Conservation (phyloP, 139 green algal species). For the Pycnococcus provasolii region DNA sequence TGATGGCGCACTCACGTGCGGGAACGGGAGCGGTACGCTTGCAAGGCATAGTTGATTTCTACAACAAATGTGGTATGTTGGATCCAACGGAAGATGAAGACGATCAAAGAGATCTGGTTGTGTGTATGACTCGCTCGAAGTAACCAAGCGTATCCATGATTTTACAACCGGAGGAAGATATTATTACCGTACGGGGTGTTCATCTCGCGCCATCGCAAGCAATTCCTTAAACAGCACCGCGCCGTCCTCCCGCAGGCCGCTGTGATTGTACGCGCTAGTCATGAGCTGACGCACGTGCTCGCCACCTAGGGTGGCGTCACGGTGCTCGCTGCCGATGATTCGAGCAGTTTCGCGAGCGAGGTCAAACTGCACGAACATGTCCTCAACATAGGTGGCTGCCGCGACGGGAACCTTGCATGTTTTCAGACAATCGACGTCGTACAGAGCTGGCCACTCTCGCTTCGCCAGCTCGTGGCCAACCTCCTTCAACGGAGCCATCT, state of each 20-base stretch:
- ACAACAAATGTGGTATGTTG: too few species aligned
- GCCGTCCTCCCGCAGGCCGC: constrained; percentile 40
- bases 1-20: too few species aligned
- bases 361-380: constrained; percentile 88
- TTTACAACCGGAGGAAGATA: too few species aligned
- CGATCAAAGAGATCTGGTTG: too few species aligned
- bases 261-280: constrained; percentile 84
- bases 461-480: constrained; percentile 59
- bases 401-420: constrained; percentile 53
- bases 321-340: constrained; percentile 16
- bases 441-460: constrained; percentile 71
- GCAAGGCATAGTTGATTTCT: too few species aligned
- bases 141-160: too few species aligned
- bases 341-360: constrained; percentile 53
- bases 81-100: too few species aligned
- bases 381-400: constrained; percentile 66
- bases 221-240: constrained; percentile 24
- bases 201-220: constrained; percentile 14
- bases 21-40: too few species aligned
- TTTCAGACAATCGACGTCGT: constrained; percentile 48
- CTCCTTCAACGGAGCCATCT: constrained; percentile 55
- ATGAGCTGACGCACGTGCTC: too few species aligned
- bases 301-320: not conserved
- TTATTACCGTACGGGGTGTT: constrained; percentile 19
- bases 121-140: too few species aligned